Evolutionary conservation across 129 eudicot species (phyloP).

Genomic region (Flaveria linearis): DNA sequence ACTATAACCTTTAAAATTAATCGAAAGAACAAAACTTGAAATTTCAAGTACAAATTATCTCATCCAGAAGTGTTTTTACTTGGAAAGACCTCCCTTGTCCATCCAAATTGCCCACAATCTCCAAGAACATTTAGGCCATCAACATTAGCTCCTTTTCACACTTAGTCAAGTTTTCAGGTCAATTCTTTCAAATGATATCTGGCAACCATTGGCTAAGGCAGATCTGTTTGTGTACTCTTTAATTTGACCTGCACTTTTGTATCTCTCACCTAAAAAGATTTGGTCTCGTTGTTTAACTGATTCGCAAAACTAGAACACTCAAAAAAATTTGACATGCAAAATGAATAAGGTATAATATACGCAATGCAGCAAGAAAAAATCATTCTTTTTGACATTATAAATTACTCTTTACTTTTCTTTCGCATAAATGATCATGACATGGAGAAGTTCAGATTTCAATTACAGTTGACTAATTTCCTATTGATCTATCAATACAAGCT

Average conservation of each 20-base stretch:
- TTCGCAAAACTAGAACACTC: neutral
- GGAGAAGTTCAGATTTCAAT: slow-evolving; percentile 12
- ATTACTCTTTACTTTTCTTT: slow-evolving; percentile 8
- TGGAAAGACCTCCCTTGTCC: no score
- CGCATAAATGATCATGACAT: slow-evolving; percentile 18
- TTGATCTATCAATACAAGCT: slow-evolving; percentile 7
- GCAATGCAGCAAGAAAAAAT: neutral
- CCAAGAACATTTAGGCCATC: neutral
- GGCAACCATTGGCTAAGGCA: neutral
- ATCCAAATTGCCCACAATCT: neutral
- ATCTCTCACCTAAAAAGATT: neutral
- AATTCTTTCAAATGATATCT: neutral
- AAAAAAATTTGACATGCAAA: neutral
- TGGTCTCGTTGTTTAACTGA: neutral
- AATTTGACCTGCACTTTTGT: neutral
- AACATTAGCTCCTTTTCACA: neutral
- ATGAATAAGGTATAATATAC: neutral
- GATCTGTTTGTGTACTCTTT: neutral
- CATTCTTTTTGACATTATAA: neutral
- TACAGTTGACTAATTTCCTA: slow-evolving; percentile 3
- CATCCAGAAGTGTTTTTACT: neutral
- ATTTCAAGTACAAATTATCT: neutral
- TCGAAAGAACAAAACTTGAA: neutral
- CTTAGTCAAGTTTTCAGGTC: neutral
- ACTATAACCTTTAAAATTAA: neutral